Base-by-base conservation (phyloP, 2,329 filamentous ascomycete species). In the Cladosporium austrohemisphaericum region DNA sequence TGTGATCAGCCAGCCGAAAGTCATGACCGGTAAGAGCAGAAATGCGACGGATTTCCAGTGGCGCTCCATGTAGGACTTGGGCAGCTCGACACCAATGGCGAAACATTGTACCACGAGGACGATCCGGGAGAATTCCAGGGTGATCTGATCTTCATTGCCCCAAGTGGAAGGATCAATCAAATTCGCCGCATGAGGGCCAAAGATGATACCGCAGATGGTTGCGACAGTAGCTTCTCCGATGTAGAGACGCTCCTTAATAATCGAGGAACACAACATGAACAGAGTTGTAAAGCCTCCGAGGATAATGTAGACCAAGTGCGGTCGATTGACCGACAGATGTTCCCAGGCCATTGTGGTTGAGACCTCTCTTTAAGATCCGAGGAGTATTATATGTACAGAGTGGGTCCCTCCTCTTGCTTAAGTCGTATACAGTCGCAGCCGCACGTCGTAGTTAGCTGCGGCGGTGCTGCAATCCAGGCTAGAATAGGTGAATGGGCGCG, bases 271-370 rank as follows among this genome's bases (percentile, higher is more conserved):
- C 52, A 98, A 77, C 93, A 98, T 98, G 75, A 98, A 98, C 61
- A 98, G 76, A 53, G 86, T 90, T 59, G 93, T 98, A 75, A 98
- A 98, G 68, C 92, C 93, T 63, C 93, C 93, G 50, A 98, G 77
- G 71, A 98, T 96, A 72, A 97, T 89, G 72, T 98, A 98, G 57
- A 95, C 93, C 88, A 97, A 71, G 77, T 98, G 93, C 63, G 93
- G 88, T 76, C 85, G 87, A 72, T 94, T 96, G 74, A 97, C 84
- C 54, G 84, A 83, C 46, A 92, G 78, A 60, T 91, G 85, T 40
- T 85, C 79, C 86, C 86, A 91, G 54, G 83, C 84, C 86, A 90
- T 90, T 56, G 59, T 43, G 46, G 18, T 19, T 18, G 26, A 13
- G 9, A 13, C 32, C 25, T 3, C 8, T 8, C 25, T 20, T 23